These are phyloP conservation scores for Capronia coronata DNA, from an alignment of 2,329 filamentous ascomycete genomes.

Conservation along the genomic window DNA sequence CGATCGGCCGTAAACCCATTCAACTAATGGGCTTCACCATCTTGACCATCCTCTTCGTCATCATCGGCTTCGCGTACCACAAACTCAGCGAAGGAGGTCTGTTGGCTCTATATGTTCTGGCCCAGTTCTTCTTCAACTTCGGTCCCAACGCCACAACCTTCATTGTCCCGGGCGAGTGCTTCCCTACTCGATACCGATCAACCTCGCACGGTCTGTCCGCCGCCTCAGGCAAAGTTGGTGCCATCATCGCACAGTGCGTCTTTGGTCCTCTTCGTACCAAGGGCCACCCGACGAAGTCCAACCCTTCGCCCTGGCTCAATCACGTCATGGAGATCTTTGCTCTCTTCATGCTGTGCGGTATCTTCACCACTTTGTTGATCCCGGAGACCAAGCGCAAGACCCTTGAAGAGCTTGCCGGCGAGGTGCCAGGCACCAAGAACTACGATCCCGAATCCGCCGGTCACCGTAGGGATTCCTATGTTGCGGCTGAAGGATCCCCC, in stretches of 20 bases:
- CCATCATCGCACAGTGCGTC: conserved; percentile 60
- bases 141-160: conserved; percentile 62
- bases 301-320: conserved; percentile 59
- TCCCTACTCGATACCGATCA: conserved; percentile 57
- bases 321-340: conserved; percentile 54
- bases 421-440: conserved; percentile 53
- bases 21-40: conserved; percentile 57
- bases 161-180: conserved; percentile 59
- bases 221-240: conserved; percentile 61
- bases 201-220: conserved; percentile 61
- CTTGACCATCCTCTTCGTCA: conserved; percentile 55
- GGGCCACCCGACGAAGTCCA: conserved; percentile 47
- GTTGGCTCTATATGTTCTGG: conserved; percentile 57
- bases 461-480: conserved; percentile 23
- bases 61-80: conserved; percentile 57
- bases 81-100: conserved; percentile 45
- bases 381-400: conserved; percentile 71
- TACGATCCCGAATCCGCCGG: conserved; percentile 36
- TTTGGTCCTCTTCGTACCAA: conserved; percentile 57
- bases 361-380: conserved; percentile 62
- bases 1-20: conserved; percentile 68
- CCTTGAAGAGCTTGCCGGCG: conserved; percentile 63
- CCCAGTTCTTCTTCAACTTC: conserved; percentile 62
- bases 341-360: conserved; percentile 66
- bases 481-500: background rate